Percentiles rank a stretch among this genome's conserved stretches.
These are phyloP conservation scores for Zygosaccharomyces sapae DNA, from an alignment of 1,139 yeast genomes.

Conservation along the genomic window DNA sequence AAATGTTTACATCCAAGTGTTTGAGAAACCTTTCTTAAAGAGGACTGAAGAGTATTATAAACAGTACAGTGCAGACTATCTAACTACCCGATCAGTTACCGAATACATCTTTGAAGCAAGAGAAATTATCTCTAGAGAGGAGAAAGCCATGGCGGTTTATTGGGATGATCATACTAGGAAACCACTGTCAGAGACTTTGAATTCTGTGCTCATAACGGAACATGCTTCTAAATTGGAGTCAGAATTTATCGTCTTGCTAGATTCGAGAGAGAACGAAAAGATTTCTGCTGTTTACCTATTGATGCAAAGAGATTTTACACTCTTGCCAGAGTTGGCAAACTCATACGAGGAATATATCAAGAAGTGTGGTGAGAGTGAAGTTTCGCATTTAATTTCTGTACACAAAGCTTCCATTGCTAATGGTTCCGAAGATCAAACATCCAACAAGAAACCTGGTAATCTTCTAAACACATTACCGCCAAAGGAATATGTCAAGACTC, in stretches of 20 bases:
- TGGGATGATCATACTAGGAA: constrained; percentile 84
- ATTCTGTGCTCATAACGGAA: constrained; percentile 68
- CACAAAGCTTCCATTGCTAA: constrained; percentile 23
- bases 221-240: constrained; percentile 75
- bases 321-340: constrained; percentile 66
- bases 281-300: constrained; percentile 74
- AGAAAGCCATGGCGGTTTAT: constrained; percentile 68
- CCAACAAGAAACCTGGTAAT: constrained; percentile 18
- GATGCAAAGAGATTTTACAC: constrained; percentile 49
- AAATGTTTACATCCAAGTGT: constrained; percentile 72
- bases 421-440: constrained; percentile 14
- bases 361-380: constrained; percentile 37
- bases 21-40: constrained; percentile 71
- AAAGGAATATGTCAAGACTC: constrained; percentile 70
- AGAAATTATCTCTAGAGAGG: constrained; percentile 75
- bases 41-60: constrained; percentile 72
- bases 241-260: constrained; percentile 69
- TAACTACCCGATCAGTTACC: constrained; percentile 73
- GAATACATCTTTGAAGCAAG: constrained; percentile 89
- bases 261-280: constrained; percentile 71
- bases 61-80: constrained; percentile 62
- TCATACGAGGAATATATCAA: constrained; percentile 71
- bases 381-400: constrained; percentile 25
- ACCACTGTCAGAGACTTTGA: constrained; percentile 69
- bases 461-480: constrained; percentile 41